Conservation (phyloP, 345 rosid species). For the Triadica sebifera region DNA sequence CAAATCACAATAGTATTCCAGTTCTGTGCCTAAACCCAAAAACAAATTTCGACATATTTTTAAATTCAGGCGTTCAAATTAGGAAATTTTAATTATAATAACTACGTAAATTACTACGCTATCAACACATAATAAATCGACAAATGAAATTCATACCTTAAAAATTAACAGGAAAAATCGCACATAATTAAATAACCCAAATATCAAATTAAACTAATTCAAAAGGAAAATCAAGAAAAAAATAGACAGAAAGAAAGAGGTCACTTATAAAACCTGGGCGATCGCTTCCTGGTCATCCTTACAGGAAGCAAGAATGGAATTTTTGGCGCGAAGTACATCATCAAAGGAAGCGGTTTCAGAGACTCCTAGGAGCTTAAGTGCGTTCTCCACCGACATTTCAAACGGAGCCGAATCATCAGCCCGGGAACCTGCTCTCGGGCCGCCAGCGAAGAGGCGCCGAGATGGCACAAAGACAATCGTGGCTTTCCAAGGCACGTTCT, state of each 20-base stretch:
- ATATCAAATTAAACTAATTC: neutral
- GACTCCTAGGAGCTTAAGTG: conserved; percentile 91
- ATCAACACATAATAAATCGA: neutral
- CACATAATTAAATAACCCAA: neutral
- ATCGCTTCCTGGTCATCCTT: conserved; percentile 76
- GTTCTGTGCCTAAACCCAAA: neutral
- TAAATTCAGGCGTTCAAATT: neutral
- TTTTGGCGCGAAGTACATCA: conserved; percentile 93
- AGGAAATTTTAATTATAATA: neutral
- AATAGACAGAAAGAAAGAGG: neutral
- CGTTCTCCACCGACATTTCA: conserved; percentile 95
- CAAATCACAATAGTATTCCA: neutral
- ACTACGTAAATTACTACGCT: neutral
- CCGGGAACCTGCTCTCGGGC: conserved; percentile 58
- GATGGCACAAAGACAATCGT: conserved; percentile 16
- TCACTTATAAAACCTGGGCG: conserved; percentile 53
- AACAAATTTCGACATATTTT: neutral
- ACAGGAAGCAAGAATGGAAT: conserved; percentile 61
- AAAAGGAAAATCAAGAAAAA: neutral
- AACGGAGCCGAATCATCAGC: conserved; percentile 87
- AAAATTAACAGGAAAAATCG: neutral
- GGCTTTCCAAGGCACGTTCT: conserved; percentile 44
- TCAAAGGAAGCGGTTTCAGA: conserved; percentile 84
- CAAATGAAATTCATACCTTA: neutral
- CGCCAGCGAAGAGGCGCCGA: conserved; percentile 38